Evolutionary conservation across 192 early-diverging fungal species (phyloP).

Genomic region (Chytriomyces confervae): DNA sequence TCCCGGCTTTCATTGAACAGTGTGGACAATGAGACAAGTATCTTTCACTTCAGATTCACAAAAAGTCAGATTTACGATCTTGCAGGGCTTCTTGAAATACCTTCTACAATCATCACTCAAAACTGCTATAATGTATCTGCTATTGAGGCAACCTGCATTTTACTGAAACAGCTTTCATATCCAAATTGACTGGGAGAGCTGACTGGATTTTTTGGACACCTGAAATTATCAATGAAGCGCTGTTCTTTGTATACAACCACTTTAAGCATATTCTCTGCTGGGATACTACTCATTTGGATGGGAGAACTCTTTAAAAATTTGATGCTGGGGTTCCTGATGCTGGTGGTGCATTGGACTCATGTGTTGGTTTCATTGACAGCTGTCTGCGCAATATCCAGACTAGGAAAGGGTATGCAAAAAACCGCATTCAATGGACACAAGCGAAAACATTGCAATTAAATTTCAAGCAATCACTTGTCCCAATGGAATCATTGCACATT

Average conservation of each 20-base stretch:
- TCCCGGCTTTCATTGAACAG: neutral
- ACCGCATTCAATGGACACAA: constrained; percentile 1
- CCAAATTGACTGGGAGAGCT: neutral
- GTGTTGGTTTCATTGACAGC: neutral
- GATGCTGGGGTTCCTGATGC: neutral
- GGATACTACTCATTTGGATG: neutral
- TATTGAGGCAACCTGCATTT: neutral
- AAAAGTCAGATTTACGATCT: neutral
- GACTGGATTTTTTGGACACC: neutral
- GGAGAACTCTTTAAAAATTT: neutral
- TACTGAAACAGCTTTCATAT: neutral
- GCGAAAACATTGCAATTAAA: constrained; percentile 9
- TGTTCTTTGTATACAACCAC: neutral
- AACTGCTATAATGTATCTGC: neutral
- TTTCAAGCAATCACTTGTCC: constrained; percentile 1
- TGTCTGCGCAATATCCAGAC: constrained; percentile 22
- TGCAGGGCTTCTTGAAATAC: neutral
- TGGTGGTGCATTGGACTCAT: neutral
- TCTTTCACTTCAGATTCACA: neutral
- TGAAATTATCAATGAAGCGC: neutral
- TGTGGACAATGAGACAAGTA: neutral
- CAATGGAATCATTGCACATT: neutral
- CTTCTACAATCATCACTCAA: neutral
- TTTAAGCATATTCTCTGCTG: constrained; percentile 1
- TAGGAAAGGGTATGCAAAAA: neutral